A percentile compares a stretch with the other conserved stretches of the same genome.
Evolutionary conservation across 306 rosid genomes (phyloP).

Genomic region (Sphenostylis stenocarpa): DNA sequence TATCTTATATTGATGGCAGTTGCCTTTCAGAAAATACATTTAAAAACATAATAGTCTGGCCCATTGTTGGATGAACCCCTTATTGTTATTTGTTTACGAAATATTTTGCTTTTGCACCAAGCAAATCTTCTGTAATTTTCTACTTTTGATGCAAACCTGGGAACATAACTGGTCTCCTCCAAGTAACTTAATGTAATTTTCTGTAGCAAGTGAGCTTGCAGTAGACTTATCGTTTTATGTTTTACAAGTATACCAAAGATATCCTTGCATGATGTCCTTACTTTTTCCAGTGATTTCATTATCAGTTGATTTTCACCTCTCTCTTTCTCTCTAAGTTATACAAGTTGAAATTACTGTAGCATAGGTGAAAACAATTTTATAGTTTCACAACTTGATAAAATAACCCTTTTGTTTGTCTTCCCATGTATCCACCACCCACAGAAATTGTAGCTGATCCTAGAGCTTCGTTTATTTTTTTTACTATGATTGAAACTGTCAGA

Average conservation of each 20-base stretch:
- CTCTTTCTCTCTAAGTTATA: slow-evolving; percentile 12
- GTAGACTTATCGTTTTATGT: not conserved
- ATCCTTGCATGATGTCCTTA: not conserved
- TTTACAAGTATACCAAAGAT: not conserved
- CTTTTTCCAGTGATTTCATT: slow-evolving; percentile 17
- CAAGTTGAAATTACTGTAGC: slow-evolving; percentile 5
- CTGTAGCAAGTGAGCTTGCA: not conserved
- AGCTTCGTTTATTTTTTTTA: slow-evolving; percentile 8
- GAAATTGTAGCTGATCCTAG: slow-evolving; percentile 19
- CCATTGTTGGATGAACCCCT: not conserved
- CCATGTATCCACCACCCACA: not conserved
- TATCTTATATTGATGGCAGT: not conserved
- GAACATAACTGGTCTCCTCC: slow-evolving; percentile 13
- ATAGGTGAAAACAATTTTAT: slow-evolving; percentile 1
- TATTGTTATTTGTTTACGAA: not conserved
- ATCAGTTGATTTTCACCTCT: not conserved
- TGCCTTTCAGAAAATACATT: not conserved
- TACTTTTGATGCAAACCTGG: slow-evolving; percentile 14
- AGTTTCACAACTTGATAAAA: not conserved
- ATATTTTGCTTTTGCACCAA: not conserved
- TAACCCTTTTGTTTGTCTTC: not conserved
- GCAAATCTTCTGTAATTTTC: not conserved
- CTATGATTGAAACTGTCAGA: not conserved
- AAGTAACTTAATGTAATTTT: not conserved
- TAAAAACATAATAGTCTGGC: slow-evolving; percentile 28